Base-by-base conservation (phyloP, 2,329 filamentous ascomycete genomes). In the Clonostachys rhizophaga region DNA sequence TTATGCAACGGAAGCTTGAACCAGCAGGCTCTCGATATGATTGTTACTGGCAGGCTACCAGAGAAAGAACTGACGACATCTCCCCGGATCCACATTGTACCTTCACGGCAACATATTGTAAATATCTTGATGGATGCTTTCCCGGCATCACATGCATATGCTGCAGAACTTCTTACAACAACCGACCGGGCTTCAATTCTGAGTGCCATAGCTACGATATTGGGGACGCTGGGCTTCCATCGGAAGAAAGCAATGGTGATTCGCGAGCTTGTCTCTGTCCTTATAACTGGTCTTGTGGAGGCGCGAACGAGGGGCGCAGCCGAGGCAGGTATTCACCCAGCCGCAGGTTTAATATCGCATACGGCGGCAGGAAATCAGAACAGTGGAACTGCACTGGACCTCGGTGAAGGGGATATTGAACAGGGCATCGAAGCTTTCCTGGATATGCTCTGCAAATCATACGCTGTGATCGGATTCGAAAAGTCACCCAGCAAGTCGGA, bases 311-410 rank as follows among this genome's bases (percentile, higher is more conserved):
- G 92, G 43, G 92, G 92, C 34, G 94, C 94, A 39, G 91, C 94
- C n/a, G 94, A 97, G 61, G 89, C 94, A 58, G 94, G 92, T 5
- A 89, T 99, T 35, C 92, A 97, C 67, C 94, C 94, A 39, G 92
- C 92, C 16, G 90, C 92, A 10, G 91, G 90, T 0, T 71, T 96
- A 44, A 84, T 90, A 24, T 84, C 86, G 12, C 35, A 43, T 11
- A 44, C 40, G 7, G 13, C 13, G 20, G 42, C 17, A n/a, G 24
- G 24, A 30, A 30, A 30, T 30, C 24, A 30, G 24, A 30, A 30
- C 4, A 43, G 20, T 10, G 43, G 44, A 8, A 71, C 76, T 34
- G 78, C 74, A 3, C 69, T 86, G 34, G 82, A 86, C 54, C 69
- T 87, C 13, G 76, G 75, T 7, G 82, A 85, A 55, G 79, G 76